Base-by-base conservation (phyloP, 805 yeast species). In the Sugiyamaella boreocaroliniensis region DNA sequence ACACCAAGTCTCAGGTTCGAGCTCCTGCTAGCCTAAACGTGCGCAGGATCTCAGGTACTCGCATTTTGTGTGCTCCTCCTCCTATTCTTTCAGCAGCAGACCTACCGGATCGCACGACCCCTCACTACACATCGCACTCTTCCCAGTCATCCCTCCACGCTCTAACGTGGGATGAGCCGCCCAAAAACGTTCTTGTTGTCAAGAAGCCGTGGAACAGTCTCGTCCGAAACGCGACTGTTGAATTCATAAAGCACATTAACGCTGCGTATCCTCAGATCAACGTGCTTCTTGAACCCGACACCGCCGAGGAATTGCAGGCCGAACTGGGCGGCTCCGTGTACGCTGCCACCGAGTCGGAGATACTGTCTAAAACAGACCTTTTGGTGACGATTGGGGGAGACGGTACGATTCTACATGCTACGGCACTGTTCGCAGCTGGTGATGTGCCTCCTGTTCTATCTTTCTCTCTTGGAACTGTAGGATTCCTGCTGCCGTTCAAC, bases 361-460 rank as follows among this genome's bases (percentile, higher is more conserved):
- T 89, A 43, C 76, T 80, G 1, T 61, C 72, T 10, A 86, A 82
- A 60, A 79, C 96, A 0, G 98, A 90, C 64, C 67, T 90, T 43
- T 71, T 90, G 40, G 89, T 90, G 8, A 86, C 96, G 0, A 68
- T 90, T 41, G 98, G 98, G n/a, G 98, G 98, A 16, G 98, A 90
- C 68, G 98, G 98, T 4, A 90, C 97, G 0, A 88, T 89, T 51
- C 68, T 90, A 44, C 78, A 90, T 51, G 96, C 92, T 0, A 92
- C 89, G 0, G 81, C 93, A 4, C 72, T 81, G 61, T 90, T 90
- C 64, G 81, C 84, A 51, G 80, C 81, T 62, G 61, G 61, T 19
- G 75, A 75, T 9, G 74, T 88, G 2, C 98, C 98, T 1, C 98
- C 98, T 0, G 87, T 90, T 0, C 69, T 90, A 48, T 82, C 95